Percentiles rank a stretch among this genome's conserved stretches.
Conservation (phyloP, 163 green algal species). For the Chloroidium sp. region DNA sequence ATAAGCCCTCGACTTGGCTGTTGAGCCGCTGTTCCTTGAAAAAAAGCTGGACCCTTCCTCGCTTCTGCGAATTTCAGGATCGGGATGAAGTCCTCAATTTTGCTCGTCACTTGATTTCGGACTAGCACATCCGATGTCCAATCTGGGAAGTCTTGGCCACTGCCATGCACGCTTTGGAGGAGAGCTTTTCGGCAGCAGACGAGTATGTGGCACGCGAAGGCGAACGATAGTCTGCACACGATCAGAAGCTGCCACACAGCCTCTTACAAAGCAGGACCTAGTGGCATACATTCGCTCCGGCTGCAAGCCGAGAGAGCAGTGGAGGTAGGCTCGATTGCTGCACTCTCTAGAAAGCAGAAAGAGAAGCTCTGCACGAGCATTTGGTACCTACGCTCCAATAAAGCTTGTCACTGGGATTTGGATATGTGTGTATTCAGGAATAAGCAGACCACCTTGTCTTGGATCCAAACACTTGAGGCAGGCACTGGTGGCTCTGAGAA, state of each 20-base stretch:
- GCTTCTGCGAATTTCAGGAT: no score
- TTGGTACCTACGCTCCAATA: not conserved
- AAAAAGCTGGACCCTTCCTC: no score
- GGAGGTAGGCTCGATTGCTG: constrained; percentile 43
- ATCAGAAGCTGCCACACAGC: not conserved
- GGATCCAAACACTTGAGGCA: not conserved
- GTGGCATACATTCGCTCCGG: constrained; percentile 63
- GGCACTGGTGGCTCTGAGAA: not conserved
- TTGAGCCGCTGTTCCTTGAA: no score
- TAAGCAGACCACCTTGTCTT: not conserved
- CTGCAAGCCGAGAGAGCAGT: constrained; percentile 69
- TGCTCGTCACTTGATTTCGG: no score
- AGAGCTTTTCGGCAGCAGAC: no score
- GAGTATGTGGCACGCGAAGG: no score
- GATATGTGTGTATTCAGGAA: not conserved
- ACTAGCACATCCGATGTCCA: no score
- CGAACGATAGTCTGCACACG: no score
- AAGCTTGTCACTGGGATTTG: not conserved
- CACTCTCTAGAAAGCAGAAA: not conserved
- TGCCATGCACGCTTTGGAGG: no score
- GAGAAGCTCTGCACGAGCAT: not conserved
- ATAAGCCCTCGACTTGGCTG: no score
- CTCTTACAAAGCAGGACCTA: constrained; percentile 63
- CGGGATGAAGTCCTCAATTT: no score
- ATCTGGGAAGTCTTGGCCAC: no score